phyloP scores from a whole-genome alignment of 2,329 filamentous ascomycete genomes.

The Gnomoniopsis smithogilvyi region DNA sequence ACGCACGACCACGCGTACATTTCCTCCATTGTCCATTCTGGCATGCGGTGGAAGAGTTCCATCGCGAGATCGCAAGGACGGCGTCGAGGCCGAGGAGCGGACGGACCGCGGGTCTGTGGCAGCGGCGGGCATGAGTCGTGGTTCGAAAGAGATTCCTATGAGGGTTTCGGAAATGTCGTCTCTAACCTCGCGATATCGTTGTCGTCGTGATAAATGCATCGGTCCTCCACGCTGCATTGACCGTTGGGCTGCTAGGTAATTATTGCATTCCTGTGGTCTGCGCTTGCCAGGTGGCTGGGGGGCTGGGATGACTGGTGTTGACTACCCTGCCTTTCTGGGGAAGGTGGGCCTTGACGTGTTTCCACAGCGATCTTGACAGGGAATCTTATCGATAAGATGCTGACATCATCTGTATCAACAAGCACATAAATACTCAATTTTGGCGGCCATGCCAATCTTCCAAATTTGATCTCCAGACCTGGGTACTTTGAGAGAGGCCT shows the following conservation, averaged over 20 bases:
- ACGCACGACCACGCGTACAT: conserved; percentile 79
- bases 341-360: not conserved
- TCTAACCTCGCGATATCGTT: conserved; percentile 23
- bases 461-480: too few relatives aligned
- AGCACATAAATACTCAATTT: too few relatives aligned
- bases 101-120: conserved; percentile 36
- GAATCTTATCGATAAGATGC: too few relatives aligned
- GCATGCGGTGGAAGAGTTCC: conserved; percentile 56
- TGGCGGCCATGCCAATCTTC: too few relatives aligned
- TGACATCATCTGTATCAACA: too few relatives aligned
- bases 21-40: conserved; percentile 63
- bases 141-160: conserved; percentile 37
- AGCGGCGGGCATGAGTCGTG: conserved; percentile 43
- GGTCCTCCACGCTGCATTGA: not conserved
- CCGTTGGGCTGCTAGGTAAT: not conserved
- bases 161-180: conserved; percentile 29
- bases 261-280: not conserved
- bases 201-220: conserved; percentile 26
- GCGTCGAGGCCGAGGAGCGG: conserved; percentile 72
- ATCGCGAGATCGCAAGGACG: conserved; percentile 72
- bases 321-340: not conserved
- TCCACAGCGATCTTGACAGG: not conserved
- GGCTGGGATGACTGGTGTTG: not conserved
- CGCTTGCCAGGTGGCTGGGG: conserved; percentile 1
- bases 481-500: too few relatives aligned